Conservation (phyloP, 176 grass and related monocot species). For the Bothriochloa decipiens region DNA sequence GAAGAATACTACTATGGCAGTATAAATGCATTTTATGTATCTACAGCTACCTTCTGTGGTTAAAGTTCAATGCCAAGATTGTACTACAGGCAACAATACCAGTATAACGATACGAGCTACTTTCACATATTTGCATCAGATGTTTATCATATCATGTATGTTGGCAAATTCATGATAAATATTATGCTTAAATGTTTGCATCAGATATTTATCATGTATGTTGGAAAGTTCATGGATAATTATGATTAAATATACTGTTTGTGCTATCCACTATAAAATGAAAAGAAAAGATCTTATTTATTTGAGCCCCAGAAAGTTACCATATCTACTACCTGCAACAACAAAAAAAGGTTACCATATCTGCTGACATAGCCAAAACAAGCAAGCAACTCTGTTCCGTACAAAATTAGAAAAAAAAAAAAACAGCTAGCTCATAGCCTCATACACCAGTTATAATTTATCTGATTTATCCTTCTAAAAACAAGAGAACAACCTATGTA, state of each 20-base stretch:
- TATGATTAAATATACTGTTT: background rate
- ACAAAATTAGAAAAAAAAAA: background rate
- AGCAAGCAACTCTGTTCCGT: background rate
- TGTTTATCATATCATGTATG: slow-evolving; percentile 14
- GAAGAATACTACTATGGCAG: background rate
- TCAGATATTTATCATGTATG: background rate
- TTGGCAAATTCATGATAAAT: background rate
- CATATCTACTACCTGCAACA: background rate
- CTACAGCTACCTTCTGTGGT: slow-evolving; percentile 1
- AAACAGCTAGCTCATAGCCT: background rate
- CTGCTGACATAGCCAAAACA: background rate
- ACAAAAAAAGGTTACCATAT: background rate
- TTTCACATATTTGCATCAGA: slow-evolving; percentile 5
- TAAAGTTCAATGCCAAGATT: background rate
- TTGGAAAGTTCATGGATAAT: background rate
- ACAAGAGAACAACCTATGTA: background rate
- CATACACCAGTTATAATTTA: background rate
- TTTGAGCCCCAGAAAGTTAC: background rate
- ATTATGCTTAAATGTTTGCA: slow-evolving; percentile 7
- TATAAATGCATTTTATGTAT: background rate
- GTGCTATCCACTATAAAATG: background rate
- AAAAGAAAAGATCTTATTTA: background rate
- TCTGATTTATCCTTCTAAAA: background rate
- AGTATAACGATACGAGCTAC: background rate
- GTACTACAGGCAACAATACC: background rate